Conservation (phyloP, 2,329 filamentous ascomycete genomes). For the Pseudodiploospora longispora region DNA sequence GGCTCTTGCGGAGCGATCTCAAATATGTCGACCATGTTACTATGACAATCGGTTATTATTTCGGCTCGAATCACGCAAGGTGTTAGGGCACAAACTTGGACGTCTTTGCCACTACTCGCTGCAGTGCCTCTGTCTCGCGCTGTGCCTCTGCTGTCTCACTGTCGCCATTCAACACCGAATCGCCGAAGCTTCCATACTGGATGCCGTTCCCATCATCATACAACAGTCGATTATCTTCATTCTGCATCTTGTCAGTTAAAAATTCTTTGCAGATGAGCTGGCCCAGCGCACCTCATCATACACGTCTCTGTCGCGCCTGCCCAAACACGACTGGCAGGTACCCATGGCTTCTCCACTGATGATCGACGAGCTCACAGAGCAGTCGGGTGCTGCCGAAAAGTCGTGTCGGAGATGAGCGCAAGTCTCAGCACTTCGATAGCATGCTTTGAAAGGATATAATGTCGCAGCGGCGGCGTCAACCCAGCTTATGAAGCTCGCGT, state of each 20-base stretch:
- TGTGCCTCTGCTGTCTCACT: constrained; percentile 55
- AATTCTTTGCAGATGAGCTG: background rate
- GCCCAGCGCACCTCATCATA: constrained; percentile 45
- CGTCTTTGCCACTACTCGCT: constrained; percentile 55
- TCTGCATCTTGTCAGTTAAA: constrained; percentile 27
- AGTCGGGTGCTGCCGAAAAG: constrained; percentile 8
- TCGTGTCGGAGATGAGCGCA: constrained; percentile 8
- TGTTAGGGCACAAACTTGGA: constrained; percentile 44
- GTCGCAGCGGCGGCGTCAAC: background rate
- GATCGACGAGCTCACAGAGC: constrained; percentile 14
- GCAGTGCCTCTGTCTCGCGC: constrained; percentile 56
- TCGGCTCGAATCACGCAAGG: background rate
- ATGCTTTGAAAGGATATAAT: background rate
- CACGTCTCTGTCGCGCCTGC: constrained; percentile 39
- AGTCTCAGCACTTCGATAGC: background rate
- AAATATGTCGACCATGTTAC: constrained; percentile 61
- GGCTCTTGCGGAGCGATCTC: constrained; percentile 50
- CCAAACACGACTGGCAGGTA: constrained; percentile 53
- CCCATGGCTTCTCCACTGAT: constrained; percentile 38
- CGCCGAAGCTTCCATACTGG: constrained; percentile 56
- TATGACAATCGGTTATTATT: constrained; percentile 21
- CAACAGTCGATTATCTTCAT: constrained; percentile 50
- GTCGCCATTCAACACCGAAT: constrained; percentile 44
- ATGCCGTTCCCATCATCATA: constrained; percentile 52
- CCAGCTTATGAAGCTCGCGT: constrained; percentile 1